phyloP scores from a whole-genome alignment of 352 stramenopile genomes.

The Elongisporangium prolatum region DNA sequence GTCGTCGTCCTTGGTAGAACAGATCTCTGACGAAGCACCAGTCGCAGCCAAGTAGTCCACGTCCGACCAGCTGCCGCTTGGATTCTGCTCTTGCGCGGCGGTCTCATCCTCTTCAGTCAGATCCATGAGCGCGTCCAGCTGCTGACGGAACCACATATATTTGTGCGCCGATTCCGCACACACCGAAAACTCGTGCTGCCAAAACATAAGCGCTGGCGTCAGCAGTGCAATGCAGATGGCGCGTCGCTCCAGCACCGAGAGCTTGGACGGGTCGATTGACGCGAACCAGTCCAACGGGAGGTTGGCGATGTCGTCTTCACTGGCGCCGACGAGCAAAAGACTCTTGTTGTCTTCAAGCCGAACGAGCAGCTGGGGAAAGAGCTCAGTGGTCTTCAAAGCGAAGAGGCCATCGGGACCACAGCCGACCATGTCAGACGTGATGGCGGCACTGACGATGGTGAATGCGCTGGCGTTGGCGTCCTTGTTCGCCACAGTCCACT shows the following conservation, averaged over 20 bases:
- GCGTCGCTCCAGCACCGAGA: background rate
- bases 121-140: background rate
- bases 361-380: background rate
- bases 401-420: background rate
- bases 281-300: background rate
- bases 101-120: background rate
- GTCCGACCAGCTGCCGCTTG: background rate
- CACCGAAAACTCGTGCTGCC: background rate
- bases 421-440: background rate
- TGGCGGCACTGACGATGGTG: background rate
- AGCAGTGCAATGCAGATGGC: background rate
- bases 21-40: background rate
- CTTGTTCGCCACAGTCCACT: background rate
- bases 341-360: background rate
- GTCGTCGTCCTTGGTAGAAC: background rate
- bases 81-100: background rate
- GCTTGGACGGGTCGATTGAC: background rate
- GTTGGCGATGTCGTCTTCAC: background rate
- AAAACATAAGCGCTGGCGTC: background rate
- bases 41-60: background rate
- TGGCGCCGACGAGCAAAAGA: background rate
- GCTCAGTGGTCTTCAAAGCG: background rate
- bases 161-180: background rate
- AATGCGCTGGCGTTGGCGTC: background rate
- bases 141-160: background rate